phyloP scores from a whole-genome alignment of 2,329 filamentous ascomycete genomes.

The Thielaviopsis musarum region DNA sequence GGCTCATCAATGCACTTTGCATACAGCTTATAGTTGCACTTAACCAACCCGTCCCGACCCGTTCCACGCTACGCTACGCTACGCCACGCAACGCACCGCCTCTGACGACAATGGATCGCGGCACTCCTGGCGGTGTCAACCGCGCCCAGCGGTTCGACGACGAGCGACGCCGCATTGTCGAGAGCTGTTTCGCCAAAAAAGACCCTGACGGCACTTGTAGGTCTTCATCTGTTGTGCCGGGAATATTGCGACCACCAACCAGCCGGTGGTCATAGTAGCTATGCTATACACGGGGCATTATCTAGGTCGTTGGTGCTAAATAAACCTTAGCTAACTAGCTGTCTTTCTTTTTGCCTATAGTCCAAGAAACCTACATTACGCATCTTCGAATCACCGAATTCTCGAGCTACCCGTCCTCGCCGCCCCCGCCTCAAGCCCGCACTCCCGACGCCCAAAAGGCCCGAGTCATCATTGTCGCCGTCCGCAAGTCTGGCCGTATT shows the following conservation, averaged over 20 bases:
- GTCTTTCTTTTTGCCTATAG: slow-evolving; percentile 23
- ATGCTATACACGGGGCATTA: background rate
- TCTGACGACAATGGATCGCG: background rate
- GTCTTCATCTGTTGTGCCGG: slow-evolving; percentile 20
- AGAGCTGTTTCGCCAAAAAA: slow-evolving; percentile 84
- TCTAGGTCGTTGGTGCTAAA: background rate
- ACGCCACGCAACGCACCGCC: background rate
- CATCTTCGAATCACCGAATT: slow-evolving; percentile 88
- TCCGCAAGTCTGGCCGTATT: slow-evolving; percentile 80
- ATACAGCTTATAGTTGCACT: background rate
- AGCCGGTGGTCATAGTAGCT: background rate
- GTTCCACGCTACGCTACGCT: background rate
- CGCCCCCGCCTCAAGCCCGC: slow-evolving; percentile 64
- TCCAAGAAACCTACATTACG: slow-evolving; percentile 90
- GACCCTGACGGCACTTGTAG: slow-evolving; percentile 73
- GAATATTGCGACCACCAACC: slow-evolving; percentile 3
- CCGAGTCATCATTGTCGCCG: slow-evolving; percentile 81
- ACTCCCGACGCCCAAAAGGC: slow-evolving; percentile 63
- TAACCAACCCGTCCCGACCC: background rate
- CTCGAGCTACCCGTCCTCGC: slow-evolving; percentile 62
- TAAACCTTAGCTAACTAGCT: background rate
- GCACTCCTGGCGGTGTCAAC: slow-evolving; percentile 2
- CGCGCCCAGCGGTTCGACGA: slow-evolving; percentile 83
- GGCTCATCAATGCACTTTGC: background rate
- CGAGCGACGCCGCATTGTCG: slow-evolving; percentile 85